Evolutionary conservation across 805 yeast species (phyloP), one percentile per base, ranked within the genome.

Genomic region (Starmerella floris): DNA sequence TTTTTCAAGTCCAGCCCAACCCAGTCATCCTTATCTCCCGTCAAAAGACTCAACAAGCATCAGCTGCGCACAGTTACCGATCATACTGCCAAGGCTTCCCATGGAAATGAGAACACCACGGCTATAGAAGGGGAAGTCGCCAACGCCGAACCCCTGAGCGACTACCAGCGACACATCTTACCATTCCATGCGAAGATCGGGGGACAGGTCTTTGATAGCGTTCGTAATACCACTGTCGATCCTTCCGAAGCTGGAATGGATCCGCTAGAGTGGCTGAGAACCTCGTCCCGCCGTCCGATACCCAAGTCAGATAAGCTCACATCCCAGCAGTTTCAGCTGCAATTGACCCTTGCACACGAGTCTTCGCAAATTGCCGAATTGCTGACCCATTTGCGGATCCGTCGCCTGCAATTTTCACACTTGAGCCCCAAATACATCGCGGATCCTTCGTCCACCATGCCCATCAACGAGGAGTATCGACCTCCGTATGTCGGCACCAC

Each of bases 401-500:
- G 58, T 36, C 55, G 57, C 40, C 39, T 66, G 11, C 59, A 60
- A 32, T 65, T 66, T 52, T 43, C 51, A 22, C 46, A 43, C 21
- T 43, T 49, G 22, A 43, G 45, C 33, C 21, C 36, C 20, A 36
- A 35, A 10, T 40, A 49, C 19, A 23, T 38, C n/a, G 46, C 37
- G 16, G 41, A 47, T 34, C 45, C 40, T 10, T 15, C 30, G 21
- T 31, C 34, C 4, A 23, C 23, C 4, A 31, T 38, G 5, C 43
- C 48, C 11, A 37, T 49, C 16, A 68, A 70, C 47, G 79, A 74
- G 46, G 73, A 73, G 50, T 58, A 68, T 6, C 61, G 69, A 27
- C 71, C 76, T 4, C 72, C 77, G 8, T 76, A 68, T 51, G 62
- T 63, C 28, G 80, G 80, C 1, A 69, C 79, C 0, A 73, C 64